These are phyloP conservation scores for Serendipita sp. DNA, from an alignment of 768 basidiomycete genomes.

Conservation along the genomic window DNA sequence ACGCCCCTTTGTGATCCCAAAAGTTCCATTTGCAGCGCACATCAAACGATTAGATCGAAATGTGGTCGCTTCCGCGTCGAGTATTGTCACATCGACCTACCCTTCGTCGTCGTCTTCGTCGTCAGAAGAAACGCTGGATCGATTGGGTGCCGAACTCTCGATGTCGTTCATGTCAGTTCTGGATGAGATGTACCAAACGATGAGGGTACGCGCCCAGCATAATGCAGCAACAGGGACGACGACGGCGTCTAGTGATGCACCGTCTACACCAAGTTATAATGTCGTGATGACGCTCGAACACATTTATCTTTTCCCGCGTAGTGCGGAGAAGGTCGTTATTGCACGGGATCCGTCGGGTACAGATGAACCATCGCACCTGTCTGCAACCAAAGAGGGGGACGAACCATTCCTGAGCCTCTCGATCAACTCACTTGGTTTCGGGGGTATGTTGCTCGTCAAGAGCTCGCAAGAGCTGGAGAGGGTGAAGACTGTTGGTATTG, in stretches of 20 bases:
- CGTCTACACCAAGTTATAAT: slow-evolving; percentile 65
- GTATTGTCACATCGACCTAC: background rate
- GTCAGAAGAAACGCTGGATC: background rate
- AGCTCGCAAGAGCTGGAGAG: slow-evolving; percentile 59
- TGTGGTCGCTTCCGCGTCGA: background rate
- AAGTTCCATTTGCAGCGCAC: slow-evolving; percentile 69
- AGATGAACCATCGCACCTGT: background rate
- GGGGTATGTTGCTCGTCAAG: slow-evolving; percentile 78
- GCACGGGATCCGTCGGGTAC: too few relatives aligned
- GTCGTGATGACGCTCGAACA: slow-evolving; percentile 68
- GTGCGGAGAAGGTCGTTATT: slow-evolving; percentile 40
- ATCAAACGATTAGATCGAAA: slow-evolving; percentile 34
- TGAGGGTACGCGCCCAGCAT: slow-evolving; percentile 16
- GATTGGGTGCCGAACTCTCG: background rate
- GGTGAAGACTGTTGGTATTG: slow-evolving; percentile 46
- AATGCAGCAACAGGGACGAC: slow-evolving; percentile 14
- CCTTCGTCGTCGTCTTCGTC: background rate
- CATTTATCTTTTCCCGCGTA: slow-evolving; percentile 72
- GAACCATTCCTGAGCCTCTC: slow-evolving; percentile 26
- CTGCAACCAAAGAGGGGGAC: background rate
- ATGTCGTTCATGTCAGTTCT: background rate
- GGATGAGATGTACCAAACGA: slow-evolving; percentile 4
- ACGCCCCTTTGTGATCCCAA: slow-evolving; percentile 51
- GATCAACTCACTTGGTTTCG: slow-evolving; percentile 79
- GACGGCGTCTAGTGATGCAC: slow-evolving; percentile 31